Evolutionary conservation across 352 stramenopile species (phyloP).

Genomic region (Hyaloperonospora brassicae): DNA sequence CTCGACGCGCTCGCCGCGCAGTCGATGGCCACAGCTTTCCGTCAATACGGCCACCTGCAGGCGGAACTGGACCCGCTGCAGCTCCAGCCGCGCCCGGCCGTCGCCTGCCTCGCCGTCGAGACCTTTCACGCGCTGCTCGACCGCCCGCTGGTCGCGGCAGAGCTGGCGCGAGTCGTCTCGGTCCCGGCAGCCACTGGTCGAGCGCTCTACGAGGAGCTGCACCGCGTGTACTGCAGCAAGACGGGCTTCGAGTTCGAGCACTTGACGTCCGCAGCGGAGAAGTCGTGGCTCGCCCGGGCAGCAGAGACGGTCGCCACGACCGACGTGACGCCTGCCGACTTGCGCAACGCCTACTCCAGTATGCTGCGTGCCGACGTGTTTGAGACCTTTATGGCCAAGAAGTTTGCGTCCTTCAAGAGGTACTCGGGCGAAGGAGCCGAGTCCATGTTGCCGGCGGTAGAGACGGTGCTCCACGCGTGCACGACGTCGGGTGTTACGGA

Average conservation of each 20-base stretch:
- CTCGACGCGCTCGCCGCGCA: conserved; percentile 55
- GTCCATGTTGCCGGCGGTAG: conserved; percentile 66
- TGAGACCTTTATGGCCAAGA: conserved; percentile 81
- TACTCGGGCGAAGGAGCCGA: conserved; percentile 83
- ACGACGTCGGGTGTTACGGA: conserved; percentile 43
- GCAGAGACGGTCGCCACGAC: conserved; percentile 35
- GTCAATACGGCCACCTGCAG: conserved; percentile 67
- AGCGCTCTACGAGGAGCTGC: conserved; percentile 52
- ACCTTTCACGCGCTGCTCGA: conserved; percentile 55
- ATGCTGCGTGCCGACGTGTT: conserved; percentile 80
- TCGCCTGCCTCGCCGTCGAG: conserved; percentile 29
- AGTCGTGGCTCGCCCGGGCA: conserved; percentile 54
- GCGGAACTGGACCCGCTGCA: conserved; percentile 65
- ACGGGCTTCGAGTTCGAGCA: conserved; percentile 81
- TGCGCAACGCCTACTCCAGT: conserved; percentile 70
- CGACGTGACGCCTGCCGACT: conserved; percentile 50
- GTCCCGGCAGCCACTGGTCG: conserved; percentile 27
- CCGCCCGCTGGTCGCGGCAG: conserved; percentile 12
- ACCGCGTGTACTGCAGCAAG: conserved; percentile 63
- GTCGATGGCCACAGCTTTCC: conserved; percentile 65
- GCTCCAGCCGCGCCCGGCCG: conserved; percentile 23
- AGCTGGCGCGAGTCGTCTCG: conserved; percentile 22
- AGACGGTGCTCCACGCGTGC: conserved; percentile 58
- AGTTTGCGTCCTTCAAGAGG: conserved; percentile 82
- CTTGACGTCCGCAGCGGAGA: conserved; percentile 48